Percentiles rank a stretch among this genome's conserved stretches.
phyloP scores from a whole-genome alignment of 1,284 basidiomycete genomes.

The Naganishia sp. region DNA sequence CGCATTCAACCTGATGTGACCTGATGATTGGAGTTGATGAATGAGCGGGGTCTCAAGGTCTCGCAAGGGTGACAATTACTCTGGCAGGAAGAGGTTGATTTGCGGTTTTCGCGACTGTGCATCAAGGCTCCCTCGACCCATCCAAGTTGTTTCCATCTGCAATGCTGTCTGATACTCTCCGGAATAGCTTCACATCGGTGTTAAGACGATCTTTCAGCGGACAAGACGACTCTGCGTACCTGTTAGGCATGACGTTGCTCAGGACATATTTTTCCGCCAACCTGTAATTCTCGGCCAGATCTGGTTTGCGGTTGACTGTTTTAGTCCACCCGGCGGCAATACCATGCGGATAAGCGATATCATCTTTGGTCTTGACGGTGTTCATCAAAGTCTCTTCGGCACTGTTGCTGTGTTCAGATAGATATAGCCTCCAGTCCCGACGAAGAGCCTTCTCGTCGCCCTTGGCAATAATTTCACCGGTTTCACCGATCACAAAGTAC shows the following conservation, averaged over 20 bases:
- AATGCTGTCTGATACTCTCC: constrained; percentile 20
- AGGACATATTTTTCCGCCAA: constrained; percentile 15
- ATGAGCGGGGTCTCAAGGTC: too few species aligned
- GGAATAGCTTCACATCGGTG: neutral
- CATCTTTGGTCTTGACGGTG: constrained; percentile 18
- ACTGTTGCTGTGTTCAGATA: neutral
- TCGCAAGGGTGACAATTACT: neutral
- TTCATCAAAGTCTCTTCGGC: neutral
- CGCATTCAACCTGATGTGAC: constrained; percentile 22
- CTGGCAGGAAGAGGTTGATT: constrained; percentile 16
- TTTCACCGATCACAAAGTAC: constrained; percentile 5
- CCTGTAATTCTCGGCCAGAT: neutral
- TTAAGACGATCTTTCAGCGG: neutral
- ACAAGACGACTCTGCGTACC: neutral
- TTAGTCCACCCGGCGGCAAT: constrained; percentile 14
- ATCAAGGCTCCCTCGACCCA: neutral
- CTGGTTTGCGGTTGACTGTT: neutral
- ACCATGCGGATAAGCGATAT: constrained; percentile 11
- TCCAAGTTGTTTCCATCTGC: constrained; percentile 24
- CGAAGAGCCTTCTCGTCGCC: constrained; percentile 1
- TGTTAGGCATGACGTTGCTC: constrained; percentile 25
- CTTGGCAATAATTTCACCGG: constrained; percentile 14
- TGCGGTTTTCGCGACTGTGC: neutral
- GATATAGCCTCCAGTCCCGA: neutral
- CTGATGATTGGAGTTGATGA: neutral